phyloP scores from a whole-genome alignment of 129 eudicot species.

The Flaveria ramosissima region DNA sequence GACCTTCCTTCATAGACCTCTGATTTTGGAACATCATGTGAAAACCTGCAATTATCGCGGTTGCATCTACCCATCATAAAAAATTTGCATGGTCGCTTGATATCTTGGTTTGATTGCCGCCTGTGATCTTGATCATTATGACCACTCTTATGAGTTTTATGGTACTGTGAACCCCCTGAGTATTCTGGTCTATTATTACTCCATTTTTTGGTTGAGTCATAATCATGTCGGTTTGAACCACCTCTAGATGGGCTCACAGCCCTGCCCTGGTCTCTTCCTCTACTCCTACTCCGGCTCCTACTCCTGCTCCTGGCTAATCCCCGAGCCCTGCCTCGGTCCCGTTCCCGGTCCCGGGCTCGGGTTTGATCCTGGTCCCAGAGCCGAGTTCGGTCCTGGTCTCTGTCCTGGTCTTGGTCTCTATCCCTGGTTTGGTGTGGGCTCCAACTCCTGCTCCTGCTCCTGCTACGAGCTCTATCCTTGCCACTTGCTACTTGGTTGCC shows the following conservation, averaged over 20 bases:
- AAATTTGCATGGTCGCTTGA: constrained; percentile 55
- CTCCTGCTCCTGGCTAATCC: constrained; percentile 45
- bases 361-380: constrained; percentile 31
- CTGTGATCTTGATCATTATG: constrained; percentile 47
- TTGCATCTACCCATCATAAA: constrained; percentile 73
- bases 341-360: constrained; percentile 34
- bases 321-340: constrained; percentile 39
- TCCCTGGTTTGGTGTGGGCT: constrained; percentile 40
- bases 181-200: constrained; percentile 9
- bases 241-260: constrained; percentile 54
- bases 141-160: constrained; percentile 40
- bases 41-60: constrained; percentile 61
- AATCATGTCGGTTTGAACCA: constrained; percentile 26
- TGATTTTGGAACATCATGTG: constrained; percentile 56
- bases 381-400: constrained; percentile 45
- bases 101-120: constrained; percentile 40
- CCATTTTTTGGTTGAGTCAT: constrained; percentile 29
- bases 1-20: constrained; percentile 25
- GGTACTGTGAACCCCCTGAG: constrained; percentile 20
- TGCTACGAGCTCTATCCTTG: constrained; percentile 34
- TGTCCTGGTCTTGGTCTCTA: constrained; percentile 46
- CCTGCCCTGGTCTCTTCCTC: constrained; percentile 47
- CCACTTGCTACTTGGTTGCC: constrained; percentile 16
- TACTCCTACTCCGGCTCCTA: constrained; percentile 45
- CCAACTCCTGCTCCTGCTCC: constrained; percentile 36